Evolutionary conservation across 306 rosid species (phyloP), one percentile per base, ranked within the genome.

Genomic region (Pyrus bretschneideri): DNA sequence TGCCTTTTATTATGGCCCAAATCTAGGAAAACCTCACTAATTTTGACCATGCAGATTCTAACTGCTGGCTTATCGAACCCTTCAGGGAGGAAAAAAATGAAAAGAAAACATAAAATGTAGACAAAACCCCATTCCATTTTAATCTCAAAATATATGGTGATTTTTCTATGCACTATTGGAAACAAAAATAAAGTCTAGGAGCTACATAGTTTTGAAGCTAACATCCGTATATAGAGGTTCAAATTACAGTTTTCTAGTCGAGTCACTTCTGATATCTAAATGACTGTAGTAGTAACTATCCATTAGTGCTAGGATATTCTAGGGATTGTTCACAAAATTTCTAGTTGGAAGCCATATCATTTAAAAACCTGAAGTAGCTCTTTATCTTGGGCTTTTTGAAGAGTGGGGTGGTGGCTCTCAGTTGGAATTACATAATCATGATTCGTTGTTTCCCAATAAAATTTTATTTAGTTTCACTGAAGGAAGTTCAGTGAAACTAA

Each of bases 401-500:
- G n/a, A 71, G 75, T 71, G 18, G 11, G 51, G 4, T 8, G 22
- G 67, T 72, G 59, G 9, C 67, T 22, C 25, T 25, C 25, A 25
- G 25, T 25, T 58, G 67, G 18, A 57, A 58, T 35, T 55, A 13
- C 29, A n/a, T 9, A 71, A 23, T 10, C 44, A 29, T 14, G 12
- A 22, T 22, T n/a, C 13, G 15, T 31, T 31, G 7, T 70, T 30
- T 38, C n/a, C 42, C 14, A 18, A 21, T 18, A 22, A 45, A 31
- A 9, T 42, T 59, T 67, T 74, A 73, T 46, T 60, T 72, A 58
- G 73, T 59, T 72, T 44, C 76, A 57, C 97, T 63, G 93, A 92
- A 82, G 98, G 98, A 83, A 95, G 92, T 86, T 74, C 86, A 15
- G 92, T 95, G 83, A 84, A 88, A 73, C 83, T 95, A 84, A 90